Base-by-base conservation (phyloP, 139 green algal genomes). In the Auxenochlorella pyrenoidosa region DNA sequence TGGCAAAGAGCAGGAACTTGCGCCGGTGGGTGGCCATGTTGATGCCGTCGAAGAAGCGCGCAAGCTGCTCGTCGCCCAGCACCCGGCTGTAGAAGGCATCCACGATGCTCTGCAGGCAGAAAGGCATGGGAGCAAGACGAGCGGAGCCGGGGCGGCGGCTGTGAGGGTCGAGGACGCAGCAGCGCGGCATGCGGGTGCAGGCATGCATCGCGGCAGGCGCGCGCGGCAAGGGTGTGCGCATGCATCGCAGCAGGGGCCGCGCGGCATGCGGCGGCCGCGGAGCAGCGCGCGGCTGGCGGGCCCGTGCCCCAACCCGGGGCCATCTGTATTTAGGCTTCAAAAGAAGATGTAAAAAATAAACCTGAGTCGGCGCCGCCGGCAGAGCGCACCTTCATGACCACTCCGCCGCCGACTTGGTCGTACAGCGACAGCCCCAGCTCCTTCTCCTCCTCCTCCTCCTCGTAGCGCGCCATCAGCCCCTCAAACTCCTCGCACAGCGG, bases 11-110 rank as follows among this genome's bases (percentile, higher is more conserved):
- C 36, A 72, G 38, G 79, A 84, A 84, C 28, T 75, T 84, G 58
- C 79, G 79, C 22, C 32, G 18, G 38, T 84, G 79, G 38, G 58
- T 84, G 58, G 58, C 24, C 79, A 84, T 84, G 79, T 84, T 58
- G 5, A 84, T 58, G 0, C 79, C 79, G 5, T 75, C 32, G 32
- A 84, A 84, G 58, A 84, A 84, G 12, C 4, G 24, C 12, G 36
- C 58, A 36, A 72, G 54, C 2, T 28, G 44, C 28, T 60, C 34
- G 58, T 72, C 58, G 36, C 12, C 79, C 36, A 84, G 54, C 58
- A 84, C 79, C 0, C 58, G 79, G 22, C 22, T 0, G 28, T 75
- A 84, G 4, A 84, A 73, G 13, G 5, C 32, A 24, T 84, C 58
- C 21, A 84, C 79, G 28, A 84, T 38, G 15, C 19, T 38, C 79